Evolutionary conservation across 2,329 filamentous ascomycete species (phyloP).

Genomic region (Penicillium aurantiogriseum): DNA sequence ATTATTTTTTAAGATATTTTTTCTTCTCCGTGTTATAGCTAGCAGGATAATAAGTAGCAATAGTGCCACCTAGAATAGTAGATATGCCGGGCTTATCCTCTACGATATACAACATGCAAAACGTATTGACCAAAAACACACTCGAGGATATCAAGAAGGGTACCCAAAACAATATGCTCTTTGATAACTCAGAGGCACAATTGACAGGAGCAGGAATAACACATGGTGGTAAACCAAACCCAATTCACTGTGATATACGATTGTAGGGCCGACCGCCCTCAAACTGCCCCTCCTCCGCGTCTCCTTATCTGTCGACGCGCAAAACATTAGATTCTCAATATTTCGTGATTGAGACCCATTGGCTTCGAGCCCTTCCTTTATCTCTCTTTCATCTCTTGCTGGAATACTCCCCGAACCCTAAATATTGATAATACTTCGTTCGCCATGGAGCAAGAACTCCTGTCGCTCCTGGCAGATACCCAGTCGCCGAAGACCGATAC

Average conservation of each 20-base stretch:
- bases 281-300: constrained; percentile 17
- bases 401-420: not conserved
- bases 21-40: not conserved
- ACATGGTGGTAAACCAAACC: not conserved
- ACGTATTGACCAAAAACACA: not conserved
- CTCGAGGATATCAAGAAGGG: not conserved
- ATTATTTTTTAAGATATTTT: too few species aligned
- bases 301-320: constrained; percentile 19
- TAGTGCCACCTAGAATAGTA: not conserved
- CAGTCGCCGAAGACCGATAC: constrained; percentile 73
- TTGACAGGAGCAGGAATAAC: not conserved
- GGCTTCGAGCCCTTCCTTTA: not conserved
- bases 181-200: not conserved
- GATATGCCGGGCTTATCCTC: not conserved
- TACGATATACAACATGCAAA: not conserved
- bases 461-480: constrained; percentile 82
- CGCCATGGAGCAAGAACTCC: constrained; percentile 86
- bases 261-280: constrained; percentile 12
- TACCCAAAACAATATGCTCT: not conserved
- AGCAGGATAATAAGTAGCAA: not conserved
- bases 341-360: constrained; percentile 1
- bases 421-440: constrained; percentile 7
- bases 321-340: constrained; percentile 10
- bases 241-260: too few species aligned
- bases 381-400: not conserved